These are phyloP conservation scores for Leptomonas seymouri DNA, from an alignment of 208 protist genomes.

Conservation along the genomic window DNA sequence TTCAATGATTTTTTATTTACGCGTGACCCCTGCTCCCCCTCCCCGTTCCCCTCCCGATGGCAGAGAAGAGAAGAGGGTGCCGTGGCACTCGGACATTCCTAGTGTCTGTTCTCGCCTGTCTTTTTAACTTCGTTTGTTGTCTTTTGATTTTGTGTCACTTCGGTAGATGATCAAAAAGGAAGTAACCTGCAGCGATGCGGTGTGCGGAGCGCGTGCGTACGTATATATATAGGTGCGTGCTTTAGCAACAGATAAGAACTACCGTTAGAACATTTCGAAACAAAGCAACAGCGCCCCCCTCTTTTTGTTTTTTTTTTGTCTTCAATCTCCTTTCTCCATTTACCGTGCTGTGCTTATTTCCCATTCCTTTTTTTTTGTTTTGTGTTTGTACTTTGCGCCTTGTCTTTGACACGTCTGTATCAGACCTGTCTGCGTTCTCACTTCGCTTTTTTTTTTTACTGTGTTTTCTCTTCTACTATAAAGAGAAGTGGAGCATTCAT, in stretches of 20 bases:
- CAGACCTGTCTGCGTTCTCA: background rate
- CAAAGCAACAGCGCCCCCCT: too few species aligned
- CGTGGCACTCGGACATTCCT: background rate
- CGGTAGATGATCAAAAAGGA: too few species aligned
- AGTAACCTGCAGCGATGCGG: too few species aligned
- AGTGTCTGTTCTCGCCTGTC: too few species aligned
- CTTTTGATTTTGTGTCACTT: too few species aligned
- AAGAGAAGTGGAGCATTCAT: background rate
- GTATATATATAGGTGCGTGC: too few species aligned
- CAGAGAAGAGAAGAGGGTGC: background rate
- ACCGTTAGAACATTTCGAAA: too few species aligned
- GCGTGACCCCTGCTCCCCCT: background rate
- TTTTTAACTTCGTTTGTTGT: too few species aligned
- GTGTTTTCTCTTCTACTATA: background rate
- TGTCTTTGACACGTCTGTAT: background rate
- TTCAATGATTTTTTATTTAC: background rate
- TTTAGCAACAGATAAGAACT: too few species aligned
- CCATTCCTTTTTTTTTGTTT: background rate
- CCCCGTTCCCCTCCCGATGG: background rate
- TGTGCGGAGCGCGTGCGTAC: too few species aligned
- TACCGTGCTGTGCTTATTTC: background rate
- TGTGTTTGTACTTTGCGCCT: background rate
- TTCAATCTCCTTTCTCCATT: too few species aligned
- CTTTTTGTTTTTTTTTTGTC: too few species aligned
- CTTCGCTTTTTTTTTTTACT: conserved; percentile 7